phyloP scores from a whole-genome alignment of 495 filamentous ascomycete genomes.

The Oidiodendron maius region DNA sequence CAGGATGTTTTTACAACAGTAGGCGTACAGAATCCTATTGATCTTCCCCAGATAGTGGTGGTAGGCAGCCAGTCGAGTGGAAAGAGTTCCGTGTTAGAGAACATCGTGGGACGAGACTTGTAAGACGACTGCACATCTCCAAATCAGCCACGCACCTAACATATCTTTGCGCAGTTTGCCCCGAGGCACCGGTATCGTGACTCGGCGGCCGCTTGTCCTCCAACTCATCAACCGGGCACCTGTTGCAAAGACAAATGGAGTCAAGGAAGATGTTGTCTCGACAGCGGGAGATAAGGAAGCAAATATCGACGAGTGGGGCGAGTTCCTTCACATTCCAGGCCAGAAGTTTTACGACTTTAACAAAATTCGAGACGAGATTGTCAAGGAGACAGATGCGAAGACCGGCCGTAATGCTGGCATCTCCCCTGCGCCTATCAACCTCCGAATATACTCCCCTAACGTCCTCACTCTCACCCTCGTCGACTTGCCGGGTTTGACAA shows the following conservation, averaged over 20 bases:
- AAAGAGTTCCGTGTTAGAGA: slow-evolving; percentile 99
- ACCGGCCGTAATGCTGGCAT: slow-evolving; percentile 95
- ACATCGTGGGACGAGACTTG: slow-evolving; percentile 99
- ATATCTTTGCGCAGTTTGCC: slow-evolving; percentile 61
- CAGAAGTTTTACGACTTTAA: slow-evolving; percentile 99
- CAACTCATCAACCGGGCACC: slow-evolving; percentile 87
- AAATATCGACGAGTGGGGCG: slow-evolving; percentile 95
- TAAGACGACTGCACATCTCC: slow-evolving; percentile 39
- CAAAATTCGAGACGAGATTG: slow-evolving; percentile 98
- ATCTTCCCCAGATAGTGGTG: slow-evolving; percentile 97
- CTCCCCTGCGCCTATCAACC: slow-evolving; percentile 91
- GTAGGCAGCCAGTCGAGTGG: slow-evolving; percentile 98
- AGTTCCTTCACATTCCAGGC: slow-evolving; percentile 96
- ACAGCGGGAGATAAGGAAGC: slow-evolving; percentile 65
- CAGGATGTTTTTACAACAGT: slow-evolving; percentile 99
- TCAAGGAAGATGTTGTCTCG: slow-evolving; percentile 61
- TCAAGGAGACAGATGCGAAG: slow-evolving; percentile 93
- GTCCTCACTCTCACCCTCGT: slow-evolving; percentile 96
- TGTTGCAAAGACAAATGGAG: slow-evolving; percentile 63
- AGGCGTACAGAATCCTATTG: slow-evolving; percentile 98
- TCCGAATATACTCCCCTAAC: slow-evolving; percentile 96
- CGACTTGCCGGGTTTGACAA: slow-evolving; percentile 94
- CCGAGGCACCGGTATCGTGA: slow-evolving; percentile 97
- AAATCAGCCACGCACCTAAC: slow-evolving; percentile 10
- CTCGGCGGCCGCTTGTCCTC: slow-evolving; percentile 89